A percentile compares a stretch with the other conserved stretches of the same genome.
phyloP scores from a whole-genome alignment of 2,329 filamentous ascomycete genomes.

The Colletotrichum somersetense region DNA sequence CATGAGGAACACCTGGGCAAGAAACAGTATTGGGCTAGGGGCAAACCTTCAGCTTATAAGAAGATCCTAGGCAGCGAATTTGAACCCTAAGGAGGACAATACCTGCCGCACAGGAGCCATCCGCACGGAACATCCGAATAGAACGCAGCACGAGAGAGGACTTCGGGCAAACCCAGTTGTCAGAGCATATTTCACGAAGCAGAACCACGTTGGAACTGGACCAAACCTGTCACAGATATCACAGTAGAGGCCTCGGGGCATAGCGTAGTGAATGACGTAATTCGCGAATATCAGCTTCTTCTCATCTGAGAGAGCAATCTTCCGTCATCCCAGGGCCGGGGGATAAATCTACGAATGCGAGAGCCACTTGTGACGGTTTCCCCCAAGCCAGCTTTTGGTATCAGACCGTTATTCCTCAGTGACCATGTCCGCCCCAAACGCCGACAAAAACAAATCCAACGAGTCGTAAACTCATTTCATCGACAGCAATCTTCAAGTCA shows the following conservation, averaged over 20 bases:
- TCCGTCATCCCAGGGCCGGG: slow-evolving; percentile 1
- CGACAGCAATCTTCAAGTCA: neutral
- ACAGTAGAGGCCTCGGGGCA: slow-evolving; percentile 5
- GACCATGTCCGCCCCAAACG: slow-evolving; percentile 44
- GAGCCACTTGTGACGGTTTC: slow-evolving; percentile 24
- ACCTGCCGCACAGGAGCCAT: neutral
- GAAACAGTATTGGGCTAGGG: neutral
- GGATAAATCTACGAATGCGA: slow-evolving; percentile 9
- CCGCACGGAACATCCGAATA: neutral
- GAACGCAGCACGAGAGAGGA: neutral
- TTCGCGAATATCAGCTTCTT: slow-evolving; percentile 34
- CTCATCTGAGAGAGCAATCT: slow-evolving; percentile 9
- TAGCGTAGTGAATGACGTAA: slow-evolving; percentile 28
- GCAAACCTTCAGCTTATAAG: neutral
- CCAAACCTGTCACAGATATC: neutral
- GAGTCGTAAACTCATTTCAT: slow-evolving; percentile 2
- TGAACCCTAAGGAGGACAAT: neutral
- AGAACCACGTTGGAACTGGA: neutral
- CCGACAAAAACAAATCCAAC: slow-evolving; percentile 41
- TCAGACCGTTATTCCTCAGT: slow-evolving; percentile 34
- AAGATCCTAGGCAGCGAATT: neutral
- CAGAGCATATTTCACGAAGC: neutral
- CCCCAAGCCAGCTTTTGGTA: slow-evolving; percentile 29
- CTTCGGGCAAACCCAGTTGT: neutral
- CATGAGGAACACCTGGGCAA: slow-evolving; percentile 7